Percentiles rank a stretch among this genome's conserved stretches.
Evolutionary conservation across 257 asterid species (phyloP).

Genomic region (Euphrasia confusa): DNA sequence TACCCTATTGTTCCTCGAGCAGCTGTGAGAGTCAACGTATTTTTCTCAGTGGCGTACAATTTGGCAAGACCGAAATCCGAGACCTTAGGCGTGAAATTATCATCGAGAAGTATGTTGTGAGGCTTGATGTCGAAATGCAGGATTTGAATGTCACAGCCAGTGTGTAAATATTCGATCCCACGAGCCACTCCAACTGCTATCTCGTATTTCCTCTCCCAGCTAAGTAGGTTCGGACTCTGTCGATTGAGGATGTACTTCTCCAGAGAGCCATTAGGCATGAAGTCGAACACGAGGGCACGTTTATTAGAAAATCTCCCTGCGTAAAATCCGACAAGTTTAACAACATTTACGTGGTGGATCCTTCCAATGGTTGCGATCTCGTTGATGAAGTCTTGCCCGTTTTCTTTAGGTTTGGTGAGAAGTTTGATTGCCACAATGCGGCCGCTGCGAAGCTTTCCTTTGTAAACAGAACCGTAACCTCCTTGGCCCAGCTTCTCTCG

Average conservation of each 20-base stretch:
- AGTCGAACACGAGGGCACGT: slow-evolving; percentile 19
- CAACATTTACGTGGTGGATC: slow-evolving; percentile 23
- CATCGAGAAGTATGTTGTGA: too few species aligned
- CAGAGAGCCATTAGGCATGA: slow-evolving; percentile 21
- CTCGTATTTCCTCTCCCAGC: too few species aligned
- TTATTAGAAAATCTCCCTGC: slow-evolving; percentile 7
- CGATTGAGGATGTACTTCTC: slow-evolving; percentile 5
- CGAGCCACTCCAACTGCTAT: too few species aligned
- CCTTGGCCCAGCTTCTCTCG: slow-evolving; percentile 28
- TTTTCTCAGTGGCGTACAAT: slow-evolving; percentile 15
- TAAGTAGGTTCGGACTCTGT: slow-evolving; percentile 8
- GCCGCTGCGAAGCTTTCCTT: too few species aligned
- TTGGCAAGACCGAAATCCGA: slow-evolving; percentile 32
- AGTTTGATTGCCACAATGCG: too few species aligned
- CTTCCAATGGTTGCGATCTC: slow-evolving; percentile 30
- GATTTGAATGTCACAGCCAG: too few species aligned
- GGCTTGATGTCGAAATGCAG: too few species aligned
- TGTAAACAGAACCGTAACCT: too few species aligned
- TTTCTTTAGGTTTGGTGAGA: too few species aligned
- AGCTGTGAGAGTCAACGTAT: slow-evolving; percentile 24
- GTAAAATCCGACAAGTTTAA: slow-evolving; percentile 22
- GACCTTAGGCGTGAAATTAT: too few species aligned
- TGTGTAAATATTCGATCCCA: slow-evolving; percentile 26
- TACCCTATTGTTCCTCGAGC: slow-evolving; percentile 33
- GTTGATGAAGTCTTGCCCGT: too few species aligned